phyloP scores from a whole-genome alignment of 257 asterid species.

The Ilex aquifolium region DNA sequence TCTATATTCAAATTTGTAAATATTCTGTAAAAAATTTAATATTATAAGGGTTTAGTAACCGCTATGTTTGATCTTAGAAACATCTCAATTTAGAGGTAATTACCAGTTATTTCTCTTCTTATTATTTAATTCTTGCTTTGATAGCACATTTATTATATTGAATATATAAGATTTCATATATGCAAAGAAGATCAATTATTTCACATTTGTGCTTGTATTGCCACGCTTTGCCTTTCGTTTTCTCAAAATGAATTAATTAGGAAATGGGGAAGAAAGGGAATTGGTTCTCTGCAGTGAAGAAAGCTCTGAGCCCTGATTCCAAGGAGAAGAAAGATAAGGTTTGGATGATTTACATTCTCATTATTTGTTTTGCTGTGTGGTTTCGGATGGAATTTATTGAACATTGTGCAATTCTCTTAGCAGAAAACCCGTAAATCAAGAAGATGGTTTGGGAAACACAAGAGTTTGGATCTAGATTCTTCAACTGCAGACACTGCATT shows the following conservation, averaged over 20 bases:
- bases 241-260: constrained; percentile 17
- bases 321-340: constrained; percentile 51
- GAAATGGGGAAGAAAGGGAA: constrained; percentile 67
- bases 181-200: background rate
- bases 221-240: constrained; percentile 1
- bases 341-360: constrained; percentile 1
- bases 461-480: constrained; percentile 27
- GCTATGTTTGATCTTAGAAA: too few species aligned
- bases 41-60: too few species aligned
- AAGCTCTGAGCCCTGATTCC: constrained; percentile 43
- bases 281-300: constrained; percentile 51
- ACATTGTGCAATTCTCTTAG: background rate
- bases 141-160: too few species aligned
- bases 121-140: too few species aligned
- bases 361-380: background rate
- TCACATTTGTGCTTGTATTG: background rate
- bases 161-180: too few species aligned
- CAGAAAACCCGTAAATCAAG: constrained; percentile 41
- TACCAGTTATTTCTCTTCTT: too few species aligned
- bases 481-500: constrained; percentile 24
- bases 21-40: too few species aligned
- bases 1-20: too few species aligned
- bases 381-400: constrained; percentile 1
- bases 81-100: too few species aligned
- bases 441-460: constrained; percentile 51